phyloP scores from a whole-genome alignment of 2,329 filamentous ascomycete species.

The Penicillium polonicum region DNA sequence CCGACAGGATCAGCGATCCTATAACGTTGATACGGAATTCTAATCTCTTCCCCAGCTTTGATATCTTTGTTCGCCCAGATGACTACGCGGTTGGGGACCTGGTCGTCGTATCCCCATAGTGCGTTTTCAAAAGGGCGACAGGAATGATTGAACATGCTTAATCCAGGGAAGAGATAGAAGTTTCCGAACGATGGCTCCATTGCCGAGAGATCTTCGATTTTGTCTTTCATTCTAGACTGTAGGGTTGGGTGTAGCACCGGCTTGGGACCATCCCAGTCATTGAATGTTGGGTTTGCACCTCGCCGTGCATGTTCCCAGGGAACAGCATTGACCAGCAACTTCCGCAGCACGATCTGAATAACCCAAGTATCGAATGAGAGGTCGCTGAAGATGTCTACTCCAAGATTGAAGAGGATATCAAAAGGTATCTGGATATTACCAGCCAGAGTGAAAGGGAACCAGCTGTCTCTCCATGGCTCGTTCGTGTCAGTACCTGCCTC shows the following conservation, averaged over 20 bases:
- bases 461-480: constrained; percentile 12
- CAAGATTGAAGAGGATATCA: constrained; percentile 35
- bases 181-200: constrained; percentile 27
- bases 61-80: constrained; percentile 30
- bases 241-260: constrained; percentile 4
- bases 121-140: constrained; percentile 27
- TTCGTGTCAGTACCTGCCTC: constrained; percentile 13
- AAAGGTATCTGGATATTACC: constrained; percentile 41
- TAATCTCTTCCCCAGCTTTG: constrained; percentile 27
- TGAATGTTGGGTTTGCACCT: constrained; percentile 2
- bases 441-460: constrained; percentile 35
- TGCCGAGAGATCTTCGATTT: not conserved
- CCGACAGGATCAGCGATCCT: not conserved
- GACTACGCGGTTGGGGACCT: constrained; percentile 31
- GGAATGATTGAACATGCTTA: constrained; percentile 35
- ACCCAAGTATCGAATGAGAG: constrained; percentile 40
- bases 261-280: constrained; percentile 11
- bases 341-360: constrained; percentile 35
- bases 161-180: constrained; percentile 34
- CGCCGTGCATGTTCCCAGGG: constrained; percentile 30
- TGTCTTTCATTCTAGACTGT: constrained; percentile 7
- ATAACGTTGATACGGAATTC: constrained; percentile 20
- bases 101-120: constrained; percentile 30
- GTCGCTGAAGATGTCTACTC: constrained; percentile 40
- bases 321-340: constrained; percentile 33